Evolutionary conservation across 2,329 filamentous ascomycete genomes (phyloP), one percentile per base, ranked within the genome.

Genomic region (Arthrocladium fulminans): DNA sequence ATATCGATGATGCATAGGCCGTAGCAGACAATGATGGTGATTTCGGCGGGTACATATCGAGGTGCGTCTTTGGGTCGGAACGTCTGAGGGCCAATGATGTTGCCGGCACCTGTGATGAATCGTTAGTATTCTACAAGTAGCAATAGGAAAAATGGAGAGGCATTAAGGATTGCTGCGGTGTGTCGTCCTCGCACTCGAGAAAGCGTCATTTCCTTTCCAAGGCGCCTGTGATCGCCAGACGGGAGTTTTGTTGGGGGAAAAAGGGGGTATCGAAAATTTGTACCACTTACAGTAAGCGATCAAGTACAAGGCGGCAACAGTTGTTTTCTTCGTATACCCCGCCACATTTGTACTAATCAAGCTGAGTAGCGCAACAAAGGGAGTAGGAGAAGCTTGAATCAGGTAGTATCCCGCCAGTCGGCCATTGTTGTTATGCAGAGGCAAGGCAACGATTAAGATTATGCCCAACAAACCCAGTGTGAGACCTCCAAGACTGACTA

Each of bases 361-460:
- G 22, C 76, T 78, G 3, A 85, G 63, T 13, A 85, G 63, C 3
- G 77, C 77, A 1, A 84, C 80, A 52, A 84, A 84, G 0, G 77
- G 71, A 1, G 78, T 79, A 0, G 80, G 73, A 9, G 69, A 71
- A 1, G 78, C 74, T 57, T 77, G 73, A 0, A 77, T 82, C 44
- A 86, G 65, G 63, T 84, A 86, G 61, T 82, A 85, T 0, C 79
- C 80, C 1, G 79, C 72, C 9, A 84, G 67, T 0, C 77, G 71
- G 9, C 80, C 82, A 1, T 67, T 69, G 51, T 74, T 76, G 55
- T 77, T 77, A n/a, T 65, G 61, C 3, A 77, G 60, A 0, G 79
- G 79, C 2, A 85, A 66, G 2, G 76, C 77, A 8, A 82, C 74
- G 29, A 59, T 58, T 13, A 59, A 47, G 23, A 59, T 57, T 34